Conservation (phyloP, 106 monocot genomes). For the Triglochin maritima region DNA sequence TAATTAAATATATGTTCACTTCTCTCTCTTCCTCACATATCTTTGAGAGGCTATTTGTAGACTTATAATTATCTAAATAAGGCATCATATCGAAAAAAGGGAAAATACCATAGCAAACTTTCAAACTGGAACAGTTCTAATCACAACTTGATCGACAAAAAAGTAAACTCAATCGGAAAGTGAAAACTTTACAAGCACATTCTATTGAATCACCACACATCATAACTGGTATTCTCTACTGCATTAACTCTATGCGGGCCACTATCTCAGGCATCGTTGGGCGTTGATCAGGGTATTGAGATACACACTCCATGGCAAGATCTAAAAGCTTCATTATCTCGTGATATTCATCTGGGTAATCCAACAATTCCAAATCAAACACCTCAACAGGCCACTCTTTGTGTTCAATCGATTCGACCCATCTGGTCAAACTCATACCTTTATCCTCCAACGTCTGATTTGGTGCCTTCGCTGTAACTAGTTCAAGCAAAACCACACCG, state of each 20-base stretch:
- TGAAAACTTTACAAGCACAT: too few species aligned
- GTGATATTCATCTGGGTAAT: slow-evolving; percentile 41
- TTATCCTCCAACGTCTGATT: slow-evolving; percentile 46
- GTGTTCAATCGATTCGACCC: slow-evolving; percentile 61
- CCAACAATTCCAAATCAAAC: slow-evolving; percentile 55
- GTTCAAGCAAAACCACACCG: slow-evolving; percentile 77
- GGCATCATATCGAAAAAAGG: too few species aligned
- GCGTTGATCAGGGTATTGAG: slow-evolving; percentile 43
- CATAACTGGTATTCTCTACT: too few species aligned
- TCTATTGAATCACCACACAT: too few species aligned
- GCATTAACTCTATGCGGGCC: slow-evolving; percentile 42
- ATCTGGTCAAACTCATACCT: slow-evolving; percentile 64
- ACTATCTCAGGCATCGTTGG: slow-evolving; percentile 61
- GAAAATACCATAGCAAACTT: too few species aligned
- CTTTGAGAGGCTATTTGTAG: too few species aligned
- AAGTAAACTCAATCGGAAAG: too few species aligned
- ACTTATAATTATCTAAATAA: too few species aligned
- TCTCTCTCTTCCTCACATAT: too few species aligned
- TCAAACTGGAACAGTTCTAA: too few species aligned
- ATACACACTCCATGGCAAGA: slow-evolving; percentile 57
- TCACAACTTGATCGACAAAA: too few species aligned
- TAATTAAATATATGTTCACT: too few species aligned
- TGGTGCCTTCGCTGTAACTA: slow-evolving; percentile 79
- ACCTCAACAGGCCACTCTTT: slow-evolving; percentile 82
- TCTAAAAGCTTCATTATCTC: slow-evolving; percentile 74